Evolutionary conservation across 257 asterid species (phyloP), one percentile per base, ranked within the genome.

Genomic region (Lycium ferocissimum): DNA sequence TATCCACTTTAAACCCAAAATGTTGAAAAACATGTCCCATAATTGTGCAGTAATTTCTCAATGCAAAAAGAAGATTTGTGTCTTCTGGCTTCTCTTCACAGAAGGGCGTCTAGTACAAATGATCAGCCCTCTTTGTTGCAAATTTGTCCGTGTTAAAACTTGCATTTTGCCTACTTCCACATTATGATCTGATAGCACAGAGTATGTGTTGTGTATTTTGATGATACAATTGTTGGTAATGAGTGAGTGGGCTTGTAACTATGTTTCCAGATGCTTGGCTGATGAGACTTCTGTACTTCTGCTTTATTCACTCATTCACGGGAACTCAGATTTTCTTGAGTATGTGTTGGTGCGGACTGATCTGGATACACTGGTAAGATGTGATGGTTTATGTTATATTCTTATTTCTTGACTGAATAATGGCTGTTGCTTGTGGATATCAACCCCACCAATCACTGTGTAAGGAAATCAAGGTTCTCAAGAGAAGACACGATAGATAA

Each of bases 281-380:
- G 92, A 94, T 90, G 99, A 97, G 91, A 86, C 90, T 82, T 93
- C 99, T 86, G 92, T 92, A 84, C 92, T 97, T 89, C 90, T 97
- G 82, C 99, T 97, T 86, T 97, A 97, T 89, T 93, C 98, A 35
- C 89, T 97, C 87, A 93, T 97, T 86, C 99, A 95, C 73, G 99
- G 99, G 79, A 97, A 97, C 90, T 92, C 98, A 49, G 92, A 92
- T 86, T 97, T 97, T 87, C 88, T 95, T 84, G 99, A 95, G 91
- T 97, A 97, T 84, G 98, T 95, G 86, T 91, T 97, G 92, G 99
- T 97, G 92, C 97, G 99, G 86, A 93, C 98, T 73, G 99, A 97
- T 90, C 88, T 92, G 20, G 99, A 97, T 91, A 97, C 97, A 63
- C 93, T 97, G 99, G 99, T 97, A 96, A 66, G 97, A 81, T 86